Evolutionary conservation across 2,329 filamentous ascomycete species (phyloP).

Genomic region (Aspergillus quadricinctus): DNA sequence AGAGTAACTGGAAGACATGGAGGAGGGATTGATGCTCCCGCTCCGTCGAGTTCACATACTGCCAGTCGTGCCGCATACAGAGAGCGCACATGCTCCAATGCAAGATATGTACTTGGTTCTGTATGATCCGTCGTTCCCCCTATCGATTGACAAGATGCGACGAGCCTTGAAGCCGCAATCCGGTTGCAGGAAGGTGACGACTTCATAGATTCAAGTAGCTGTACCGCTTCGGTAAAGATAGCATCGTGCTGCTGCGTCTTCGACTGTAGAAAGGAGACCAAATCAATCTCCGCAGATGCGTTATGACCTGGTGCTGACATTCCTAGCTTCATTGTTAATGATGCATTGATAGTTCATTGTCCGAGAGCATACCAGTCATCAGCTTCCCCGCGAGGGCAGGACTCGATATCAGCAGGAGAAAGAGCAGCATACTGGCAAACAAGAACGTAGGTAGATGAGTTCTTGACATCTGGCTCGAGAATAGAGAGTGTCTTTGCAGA

Average conservation of each 20-base stretch:
- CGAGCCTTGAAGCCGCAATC: slow-evolving; percentile 48
- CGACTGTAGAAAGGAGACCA: slow-evolving; percentile 24
- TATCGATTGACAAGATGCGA: slow-evolving; percentile 52
- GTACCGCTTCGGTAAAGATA: slow-evolving; percentile 41
- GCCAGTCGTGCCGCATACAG: slow-evolving; percentile 60
- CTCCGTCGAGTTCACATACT: slow-evolving; percentile 57
- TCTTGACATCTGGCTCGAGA: neutral
- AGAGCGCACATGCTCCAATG: slow-evolving; percentile 47
- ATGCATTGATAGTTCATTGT: neutral
- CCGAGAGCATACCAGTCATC: slow-evolving; percentile 3
- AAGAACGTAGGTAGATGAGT: neutral
- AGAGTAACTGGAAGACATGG: slow-evolving; percentile 50
- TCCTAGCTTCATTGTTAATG: slow-evolving; percentile 1
- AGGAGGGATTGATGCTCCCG: slow-evolving; percentile 47
- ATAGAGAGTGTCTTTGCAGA: neutral
- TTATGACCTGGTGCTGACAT: slow-evolving; percentile 5
- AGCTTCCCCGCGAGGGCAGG: neutral
- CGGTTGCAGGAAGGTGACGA: slow-evolving; percentile 49
- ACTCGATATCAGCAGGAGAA: neutral
- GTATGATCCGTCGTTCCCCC: slow-evolving; percentile 28
- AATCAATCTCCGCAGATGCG: slow-evolving; percentile 18
- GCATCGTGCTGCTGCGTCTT: slow-evolving; percentile 24
- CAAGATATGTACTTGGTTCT: slow-evolving; percentile 22
- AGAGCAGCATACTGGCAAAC: neutral
- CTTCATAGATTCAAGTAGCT: slow-evolving; percentile 43